A percentile compares a stretch with the other conserved stretches of the same genome.
phyloP scores from a whole-genome alignment of 2,329 filamentous ascomycete genomes.

The Alternaria conjuncta region DNA sequence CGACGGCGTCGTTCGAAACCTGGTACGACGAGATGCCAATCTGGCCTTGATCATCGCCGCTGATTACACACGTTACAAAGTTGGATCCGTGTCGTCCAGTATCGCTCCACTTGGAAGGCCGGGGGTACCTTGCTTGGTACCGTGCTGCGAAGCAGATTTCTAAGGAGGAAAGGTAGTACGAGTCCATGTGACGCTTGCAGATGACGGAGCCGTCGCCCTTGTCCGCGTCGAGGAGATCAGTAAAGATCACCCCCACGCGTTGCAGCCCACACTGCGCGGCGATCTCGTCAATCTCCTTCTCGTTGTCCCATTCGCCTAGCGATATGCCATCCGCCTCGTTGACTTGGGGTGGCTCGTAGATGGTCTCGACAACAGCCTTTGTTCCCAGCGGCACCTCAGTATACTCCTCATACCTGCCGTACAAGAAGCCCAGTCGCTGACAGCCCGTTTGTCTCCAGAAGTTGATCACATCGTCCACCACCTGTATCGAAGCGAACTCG shows the following conservation, averaged over 20 bases:
- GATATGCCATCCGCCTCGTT: conserved; percentile 90
- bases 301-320: conserved; percentile 82
- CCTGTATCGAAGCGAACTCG: conserved; percentile 83
- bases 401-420: conserved; percentile 90
- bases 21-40: conserved; percentile 93
- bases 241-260: conserved; percentile 92
- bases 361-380: conserved; percentile 94
- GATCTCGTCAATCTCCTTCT: conserved; percentile 79
- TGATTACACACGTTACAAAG: conserved; percentile 94
- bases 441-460: conserved; percentile 87
- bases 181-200: conserved; percentile 95
- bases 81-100: conserved; percentile 93
- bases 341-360: conserved; percentile 93
- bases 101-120: conserved; percentile 95
- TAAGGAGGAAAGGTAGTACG: conserved; percentile 89
- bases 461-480: conserved; percentile 89
- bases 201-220: conserved; percentile 83
- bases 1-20: conserved; percentile 91
- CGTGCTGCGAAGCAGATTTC: conserved; percentile 90
- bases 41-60: conserved; percentile 87
- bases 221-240: conserved; percentile 84
- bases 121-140: conserved; percentile 85
- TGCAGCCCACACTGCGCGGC: conserved; percentile 84
- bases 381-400: conserved; percentile 89
- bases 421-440: conserved; percentile 88